Evolutionary conservation across 176 grass and related monocot species (phyloP).

Genomic region (Dendrocalamus sinicus): DNA sequence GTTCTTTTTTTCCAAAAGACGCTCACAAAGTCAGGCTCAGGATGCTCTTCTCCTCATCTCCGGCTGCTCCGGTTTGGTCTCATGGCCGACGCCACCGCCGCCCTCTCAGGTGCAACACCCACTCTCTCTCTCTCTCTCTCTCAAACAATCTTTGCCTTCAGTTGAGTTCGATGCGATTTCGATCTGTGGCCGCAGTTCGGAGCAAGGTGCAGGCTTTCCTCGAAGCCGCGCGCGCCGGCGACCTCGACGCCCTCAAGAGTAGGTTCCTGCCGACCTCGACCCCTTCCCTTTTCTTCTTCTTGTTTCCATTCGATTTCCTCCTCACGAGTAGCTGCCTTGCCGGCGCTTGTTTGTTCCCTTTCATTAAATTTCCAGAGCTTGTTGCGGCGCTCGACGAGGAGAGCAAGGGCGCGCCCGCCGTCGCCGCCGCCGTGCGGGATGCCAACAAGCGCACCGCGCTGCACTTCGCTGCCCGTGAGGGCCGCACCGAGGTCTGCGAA

Average conservation of each 20-base stretch:
- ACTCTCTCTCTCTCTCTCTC: not conserved
- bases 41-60: not conserved
- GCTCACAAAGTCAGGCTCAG: no score
- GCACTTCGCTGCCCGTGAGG: constrained; percentile 81
- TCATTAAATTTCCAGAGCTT: constrained; percentile 41
- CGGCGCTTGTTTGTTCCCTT: not conserved
- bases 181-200: constrained; percentile 51
- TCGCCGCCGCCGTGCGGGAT: constrained; percentile 63
- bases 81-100: constrained; percentile 44
- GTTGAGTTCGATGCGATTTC: not conserved
- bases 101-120: constrained; percentile 39
- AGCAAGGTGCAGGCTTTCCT: constrained; percentile 86
- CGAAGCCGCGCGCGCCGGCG: constrained; percentile 71
- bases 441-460: constrained; percentile 87
- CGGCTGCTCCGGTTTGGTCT: not conserved
- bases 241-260: constrained; percentile 78
- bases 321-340: not conserved
- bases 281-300: not conserved
- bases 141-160: not conserved
- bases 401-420: constrained; percentile 66
- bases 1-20: no score
- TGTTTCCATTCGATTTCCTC: not conserved
- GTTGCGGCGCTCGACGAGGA: constrained; percentile 74
- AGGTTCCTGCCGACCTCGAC: not conserved
- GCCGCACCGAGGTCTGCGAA: constrained; percentile 65